Percentiles rank a stretch among this genome's conserved stretches.
phyloP scores from a whole-genome alignment of 208 protist species.

The Naegleria lovaniensis region DNA sequence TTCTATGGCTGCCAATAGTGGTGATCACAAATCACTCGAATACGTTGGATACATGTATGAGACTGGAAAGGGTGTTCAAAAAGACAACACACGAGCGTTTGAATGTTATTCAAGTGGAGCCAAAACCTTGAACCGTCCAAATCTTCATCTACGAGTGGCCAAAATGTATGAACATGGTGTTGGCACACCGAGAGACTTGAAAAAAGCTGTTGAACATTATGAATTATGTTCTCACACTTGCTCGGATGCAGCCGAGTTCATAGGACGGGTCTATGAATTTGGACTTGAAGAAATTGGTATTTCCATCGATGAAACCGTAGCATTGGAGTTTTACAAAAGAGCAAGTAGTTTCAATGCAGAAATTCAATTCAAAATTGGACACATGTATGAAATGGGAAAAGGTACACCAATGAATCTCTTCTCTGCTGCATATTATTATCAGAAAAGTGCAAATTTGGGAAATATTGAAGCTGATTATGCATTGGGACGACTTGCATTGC shows the following conservation, averaged over 20 bases:
- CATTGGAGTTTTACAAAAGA: background rate
- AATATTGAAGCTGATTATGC: too few relatives aligned
- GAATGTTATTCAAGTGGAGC: background rate
- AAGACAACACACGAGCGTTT: background rate
- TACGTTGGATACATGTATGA: background rate
- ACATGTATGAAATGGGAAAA: too few relatives aligned
- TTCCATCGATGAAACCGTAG: background rate
- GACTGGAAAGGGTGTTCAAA: background rate
- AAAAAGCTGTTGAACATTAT: too few relatives aligned
- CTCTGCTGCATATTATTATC: too few relatives aligned
- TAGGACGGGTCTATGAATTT: background rate
- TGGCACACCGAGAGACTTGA: too few relatives aligned
- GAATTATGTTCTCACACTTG: background rate
- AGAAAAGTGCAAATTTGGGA: too few relatives aligned
- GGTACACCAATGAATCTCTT: too few relatives aligned
- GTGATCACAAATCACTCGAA: background rate
- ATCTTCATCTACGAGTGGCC: too few relatives aligned
- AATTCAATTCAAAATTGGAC: too few relatives aligned
- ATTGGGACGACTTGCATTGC: too few relatives aligned
- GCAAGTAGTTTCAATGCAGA: too few relatives aligned
- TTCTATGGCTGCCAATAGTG: background rate
- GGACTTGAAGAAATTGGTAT: background rate
- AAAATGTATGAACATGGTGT: too few relatives aligned
- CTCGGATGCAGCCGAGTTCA: background rate
- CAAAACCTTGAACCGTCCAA: background rate